Evolutionary conservation across 257 asterid species (phyloP), one percentile per base, ranked within the genome.

Genomic region (Nicotiana benthamiana): DNA sequence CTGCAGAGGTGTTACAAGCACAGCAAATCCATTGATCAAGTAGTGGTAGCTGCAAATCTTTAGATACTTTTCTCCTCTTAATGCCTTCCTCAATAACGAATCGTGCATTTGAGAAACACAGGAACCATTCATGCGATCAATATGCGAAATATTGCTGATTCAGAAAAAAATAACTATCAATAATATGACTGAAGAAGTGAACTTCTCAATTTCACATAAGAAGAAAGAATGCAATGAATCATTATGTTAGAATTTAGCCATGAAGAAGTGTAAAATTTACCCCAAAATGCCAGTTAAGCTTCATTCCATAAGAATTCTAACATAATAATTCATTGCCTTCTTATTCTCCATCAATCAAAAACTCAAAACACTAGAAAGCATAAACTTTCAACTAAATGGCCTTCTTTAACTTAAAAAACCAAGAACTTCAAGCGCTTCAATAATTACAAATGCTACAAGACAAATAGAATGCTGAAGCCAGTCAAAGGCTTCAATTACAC

Each of bases 21-120:
- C 98, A 12, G 97, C 92, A 79, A 96, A 96, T 66, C 99, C 99
- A 67, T 96, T 94, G 83, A 96, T 90, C 79, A 96, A 90, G 86
- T 83, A 96, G 80, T 90, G 97, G 89, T 96, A 96, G 92, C 98
- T 92, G 86, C 91, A 94, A 9, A 96, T 85, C 88, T 94, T 96
- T 51, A 94, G 88, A 84, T 94, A 96, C 83, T 86, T 91, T 86
- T 94, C 97, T 34, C 99, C 99, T 79, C 77, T 84, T 56, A 96
- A 84, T 10, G 68, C 87, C 84, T 56, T 85, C 83, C 88, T 88
- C 82, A 96, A 83, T 40, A 96, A 83, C 82, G 95, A 92, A 86
- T 94, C 91, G 52, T 96, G 99, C 70, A 88, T 22, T 2, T 93
- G 95, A 24, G 93, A 90, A 78, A 89, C 28, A 81, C 81, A 84